phyloP scores from a whole-genome alignment of 371 early-diverging fungal species.

The Mucor plumbeus region DNA sequence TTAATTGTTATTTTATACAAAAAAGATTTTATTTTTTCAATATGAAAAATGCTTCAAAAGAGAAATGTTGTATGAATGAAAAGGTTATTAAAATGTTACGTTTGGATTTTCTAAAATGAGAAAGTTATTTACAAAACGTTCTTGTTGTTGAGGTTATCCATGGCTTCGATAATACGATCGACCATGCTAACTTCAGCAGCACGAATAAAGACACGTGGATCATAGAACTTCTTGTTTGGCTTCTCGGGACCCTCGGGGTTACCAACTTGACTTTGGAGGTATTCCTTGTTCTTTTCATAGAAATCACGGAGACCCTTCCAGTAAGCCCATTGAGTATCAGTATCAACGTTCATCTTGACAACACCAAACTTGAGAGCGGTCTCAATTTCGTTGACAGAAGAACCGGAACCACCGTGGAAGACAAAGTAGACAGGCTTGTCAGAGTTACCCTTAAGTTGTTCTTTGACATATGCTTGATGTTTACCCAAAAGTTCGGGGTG shows the following conservation, averaged over 20 bases:
- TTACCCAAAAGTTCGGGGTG: slow-evolving; percentile 87
- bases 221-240: slow-evolving; percentile 96
- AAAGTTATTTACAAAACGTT: slow-evolving; percentile 65
- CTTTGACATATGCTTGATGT: slow-evolving; percentile 83
- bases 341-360: slow-evolving; percentile 95
- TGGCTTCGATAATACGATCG: slow-evolving; percentile 78
- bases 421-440: slow-evolving; percentile 89
- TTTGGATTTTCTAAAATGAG: neutral
- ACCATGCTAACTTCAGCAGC: slow-evolving; percentile 86
- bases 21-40: slow-evolving; percentile 5
- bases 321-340: slow-evolving; percentile 83
- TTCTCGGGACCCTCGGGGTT: slow-evolving; percentile 90
- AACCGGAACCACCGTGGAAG: slow-evolving; percentile 96
- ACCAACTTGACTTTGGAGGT: slow-evolving; percentile 88
- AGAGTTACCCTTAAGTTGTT: slow-evolving; percentile 60
- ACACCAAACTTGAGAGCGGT: slow-evolving; percentile 84
- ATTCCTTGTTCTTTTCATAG: slow-evolving; percentile 73
- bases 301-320: slow-evolving; percentile 77
- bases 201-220: slow-evolving; percentile 90
- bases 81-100: slow-evolving; percentile 8
- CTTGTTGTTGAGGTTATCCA: slow-evolving; percentile 78
- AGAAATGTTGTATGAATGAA: slow-evolving; percentile 6
- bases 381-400: slow-evolving; percentile 77
- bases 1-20: slow-evolving; percentile 6
- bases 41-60: slow-evolving; percentile 11